Base-by-base conservation (phyloP, 1,284 basidiomycete species). In the Phellinidium pouzarii region DNA sequence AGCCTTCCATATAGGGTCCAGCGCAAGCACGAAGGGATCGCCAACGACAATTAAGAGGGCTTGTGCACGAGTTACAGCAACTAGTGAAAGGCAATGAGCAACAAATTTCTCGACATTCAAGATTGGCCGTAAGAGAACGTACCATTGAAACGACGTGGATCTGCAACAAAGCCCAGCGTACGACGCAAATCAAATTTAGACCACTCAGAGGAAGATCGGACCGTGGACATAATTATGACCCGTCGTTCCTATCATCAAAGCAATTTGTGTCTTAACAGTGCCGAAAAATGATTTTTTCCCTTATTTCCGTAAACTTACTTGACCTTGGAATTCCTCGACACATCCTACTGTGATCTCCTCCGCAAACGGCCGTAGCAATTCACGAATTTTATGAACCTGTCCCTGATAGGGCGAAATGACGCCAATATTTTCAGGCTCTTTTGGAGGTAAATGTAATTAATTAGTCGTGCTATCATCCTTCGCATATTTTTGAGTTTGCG, bases 261-360 rank as follows among this genome's bases (percentile, higher is more conserved):
- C n/a, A 38, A 12, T 5, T 36, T n/a, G 19, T 44, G 2, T 14
- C n/a, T 34, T 14, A 12, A 42, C n/a, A 9, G 26, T 38, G 14
- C 41, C 37, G n/a, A n/a, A n/a, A n/a, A n/a, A n/a, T n/a, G n/a
- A n/a, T n/a, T n/a, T n/a, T n/a, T n/a, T n/a, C n/a, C n/a, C n/a
- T 14, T 26, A 22, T 36, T 23, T 17, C 22, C 27, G 14, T 14
- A 4, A 7, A 59, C 72, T 23, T 23, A 79, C 79, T 65, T 81
- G 77, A 23, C 80, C 80, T 63, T 82, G 80, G 63, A 79, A 82
- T 53, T 80, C 78, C 58, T 82, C 80, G 0, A 81, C 79, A 25
- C 75, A 77, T 5, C 77, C 80, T 36, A 82, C 75, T 58, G 75
- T 79, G 26, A 79, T 68, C 2, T 63, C 69, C 22, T 67, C 65